Percentiles rank a stretch among this genome's conserved stretches.
phyloP scores from a whole-genome alignment of 2,329 filamentous ascomycete species.

The Cladosporium sphaerospermum region DNA sequence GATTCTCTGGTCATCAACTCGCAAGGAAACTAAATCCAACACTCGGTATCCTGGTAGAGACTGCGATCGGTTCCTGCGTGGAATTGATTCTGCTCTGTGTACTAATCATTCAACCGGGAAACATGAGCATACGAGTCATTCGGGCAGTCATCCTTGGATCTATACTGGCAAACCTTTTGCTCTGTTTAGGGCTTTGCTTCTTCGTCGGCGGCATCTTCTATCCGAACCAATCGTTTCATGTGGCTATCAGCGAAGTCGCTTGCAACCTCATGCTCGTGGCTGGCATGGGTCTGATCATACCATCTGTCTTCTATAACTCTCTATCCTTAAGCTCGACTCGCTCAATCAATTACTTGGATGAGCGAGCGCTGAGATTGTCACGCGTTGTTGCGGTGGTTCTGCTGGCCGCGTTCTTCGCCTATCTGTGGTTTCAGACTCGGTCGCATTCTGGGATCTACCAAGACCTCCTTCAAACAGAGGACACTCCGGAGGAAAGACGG shows the following conservation, averaged over 20 bases:
- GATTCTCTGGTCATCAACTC: conserved; percentile 63
- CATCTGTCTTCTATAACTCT: conserved; percentile 49
- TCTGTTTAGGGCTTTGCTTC: conserved; percentile 79
- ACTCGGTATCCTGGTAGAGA: conserved; percentile 51
- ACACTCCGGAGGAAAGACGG: conserved; percentile 59
- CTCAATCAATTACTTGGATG: conserved; percentile 32
- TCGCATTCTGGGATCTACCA: conserved; percentile 75
- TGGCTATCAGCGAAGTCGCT: conserved; percentile 72
- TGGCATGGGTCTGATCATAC: conserved; percentile 48
- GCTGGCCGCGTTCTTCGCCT: conserved; percentile 57
- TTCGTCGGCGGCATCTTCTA: conserved; percentile 66
- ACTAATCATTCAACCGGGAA: conserved; percentile 44
- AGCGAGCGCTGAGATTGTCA: conserved; percentile 58
- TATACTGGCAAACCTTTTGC: conserved; percentile 71
- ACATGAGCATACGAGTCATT: conserved; percentile 49
- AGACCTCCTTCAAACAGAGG: conserved; percentile 65
- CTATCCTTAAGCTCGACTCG: conserved; percentile 19
- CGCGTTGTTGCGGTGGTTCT: conserved; percentile 65
- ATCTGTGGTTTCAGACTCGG: conserved; percentile 65
- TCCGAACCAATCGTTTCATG: conserved; percentile 65
- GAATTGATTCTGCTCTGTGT: conserved; percentile 80
- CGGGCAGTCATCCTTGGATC: conserved; percentile 77
- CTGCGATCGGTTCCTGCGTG: conserved; percentile 60
- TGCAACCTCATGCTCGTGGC: conserved; percentile 70
- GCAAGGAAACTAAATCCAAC: conserved; percentile 71